Conservation (phyloP, 495 filamentous ascomycete species). For the Xylaria acuta region DNA sequence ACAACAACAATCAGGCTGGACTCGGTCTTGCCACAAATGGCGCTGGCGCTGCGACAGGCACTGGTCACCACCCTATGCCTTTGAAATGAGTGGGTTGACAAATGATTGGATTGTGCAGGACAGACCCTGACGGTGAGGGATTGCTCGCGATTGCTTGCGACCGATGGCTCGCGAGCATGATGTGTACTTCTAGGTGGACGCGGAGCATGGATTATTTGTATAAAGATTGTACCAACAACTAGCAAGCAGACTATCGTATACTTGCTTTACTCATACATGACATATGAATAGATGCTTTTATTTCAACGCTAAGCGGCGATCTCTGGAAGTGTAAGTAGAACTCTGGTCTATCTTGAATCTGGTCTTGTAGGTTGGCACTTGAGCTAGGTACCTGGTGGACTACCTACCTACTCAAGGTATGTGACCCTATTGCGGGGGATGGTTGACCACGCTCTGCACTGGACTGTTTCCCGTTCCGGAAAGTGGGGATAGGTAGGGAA, state of each 20-base stretch:
- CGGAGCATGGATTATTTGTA: neutral
- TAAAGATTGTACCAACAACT: neutral
- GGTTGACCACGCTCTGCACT: too few species aligned
- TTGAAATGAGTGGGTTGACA: neutral
- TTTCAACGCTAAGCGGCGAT: neutral
- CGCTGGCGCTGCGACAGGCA: conserved; percentile 8
- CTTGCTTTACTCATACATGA: neutral
- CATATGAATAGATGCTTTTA: neutral
- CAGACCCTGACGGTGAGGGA: neutral
- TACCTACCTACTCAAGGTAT: too few species aligned
- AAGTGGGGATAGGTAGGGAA: too few species aligned
- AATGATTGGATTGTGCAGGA: too few species aligned
- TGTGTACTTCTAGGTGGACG: neutral
- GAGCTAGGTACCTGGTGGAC: too few species aligned
- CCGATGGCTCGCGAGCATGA: neutral
- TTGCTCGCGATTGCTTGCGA: neutral
- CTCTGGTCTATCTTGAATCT: neutral
- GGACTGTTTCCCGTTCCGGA: too few species aligned
- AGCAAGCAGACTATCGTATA: neutral
- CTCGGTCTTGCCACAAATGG: conserved; percentile 6
- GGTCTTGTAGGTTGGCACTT: too few species aligned
- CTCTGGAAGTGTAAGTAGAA: neutral
- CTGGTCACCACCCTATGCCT: conserved; percentile 26
- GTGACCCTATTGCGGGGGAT: too few species aligned
- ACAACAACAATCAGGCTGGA: neutral